Evolutionary conservation across 2,329 filamentous ascomycete species (phyloP).

Genomic region (Talaromyces sp.): DNA sequence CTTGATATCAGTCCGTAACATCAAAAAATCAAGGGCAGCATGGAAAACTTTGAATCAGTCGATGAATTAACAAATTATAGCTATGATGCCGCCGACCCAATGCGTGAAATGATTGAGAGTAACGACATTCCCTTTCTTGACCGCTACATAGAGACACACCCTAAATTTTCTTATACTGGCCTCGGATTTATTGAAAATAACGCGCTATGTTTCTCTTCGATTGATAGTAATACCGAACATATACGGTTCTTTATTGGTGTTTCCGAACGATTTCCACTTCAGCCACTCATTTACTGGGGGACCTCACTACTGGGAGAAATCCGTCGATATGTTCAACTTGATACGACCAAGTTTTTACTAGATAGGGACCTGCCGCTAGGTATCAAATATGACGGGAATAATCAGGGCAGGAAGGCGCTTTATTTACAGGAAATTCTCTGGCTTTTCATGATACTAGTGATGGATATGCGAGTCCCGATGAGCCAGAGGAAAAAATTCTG

Average conservation of each 20-base stretch:
- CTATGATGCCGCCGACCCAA: background rate
- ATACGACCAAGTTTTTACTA: background rate
- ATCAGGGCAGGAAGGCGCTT: background rate
- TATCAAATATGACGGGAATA: background rate
- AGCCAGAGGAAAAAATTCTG: too few species aligned
- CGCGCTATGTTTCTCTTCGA: background rate
- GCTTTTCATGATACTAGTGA: too few species aligned
- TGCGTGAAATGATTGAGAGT: background rate
- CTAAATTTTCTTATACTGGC: too few species aligned
- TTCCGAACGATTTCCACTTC: background rate
- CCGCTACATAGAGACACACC: background rate
- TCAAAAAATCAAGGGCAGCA: background rate
- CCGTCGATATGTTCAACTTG: background rate
- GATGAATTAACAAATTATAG: background rate
- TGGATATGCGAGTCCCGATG: too few species aligned
- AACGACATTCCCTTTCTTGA: background rate
- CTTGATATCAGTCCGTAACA: too few species aligned
- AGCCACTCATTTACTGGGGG: background rate
- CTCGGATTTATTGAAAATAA: background rate
- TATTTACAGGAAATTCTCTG: background rate
- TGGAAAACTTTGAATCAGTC: background rate
- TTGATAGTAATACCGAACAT: too few species aligned
- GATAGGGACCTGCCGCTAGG: background rate
- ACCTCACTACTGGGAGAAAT: background rate
- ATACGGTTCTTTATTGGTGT: background rate